These are phyloP conservation scores for Ophiocordyceps sinensis DNA, from an alignment of 2,329 filamentous ascomycete genomes.

Conservation along the genomic window DNA sequence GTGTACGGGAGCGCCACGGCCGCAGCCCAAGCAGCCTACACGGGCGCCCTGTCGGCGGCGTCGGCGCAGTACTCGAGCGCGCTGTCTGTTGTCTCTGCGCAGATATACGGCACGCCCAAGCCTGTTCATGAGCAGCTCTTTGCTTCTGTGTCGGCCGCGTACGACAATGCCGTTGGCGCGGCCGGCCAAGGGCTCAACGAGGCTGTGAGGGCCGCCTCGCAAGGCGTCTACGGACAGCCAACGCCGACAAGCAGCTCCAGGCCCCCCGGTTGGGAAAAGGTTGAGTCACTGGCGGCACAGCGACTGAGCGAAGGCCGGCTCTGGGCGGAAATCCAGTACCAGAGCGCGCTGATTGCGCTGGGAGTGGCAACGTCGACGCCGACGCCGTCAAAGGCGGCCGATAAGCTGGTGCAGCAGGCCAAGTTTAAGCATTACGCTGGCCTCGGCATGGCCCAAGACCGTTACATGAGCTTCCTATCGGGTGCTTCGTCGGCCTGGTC, in stretches of 20 bases:
- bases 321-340: constrained; percentile 57
- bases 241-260: constrained; percentile 25
- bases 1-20: constrained; percentile 21
- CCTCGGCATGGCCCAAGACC: constrained; percentile 62
- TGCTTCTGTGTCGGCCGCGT: constrained; percentile 52
- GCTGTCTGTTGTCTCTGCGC: constrained; percentile 49
- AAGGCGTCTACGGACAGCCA: constrained; percentile 32
- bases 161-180: constrained; percentile 47
- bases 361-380: constrained; percentile 39
- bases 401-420: constrained; percentile 46
- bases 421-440: constrained; percentile 61
- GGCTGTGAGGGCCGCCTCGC: constrained; percentile 38
- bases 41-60: constrained; percentile 48
- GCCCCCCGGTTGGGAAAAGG: constrained; percentile 30
- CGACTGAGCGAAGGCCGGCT: constrained; percentile 56
- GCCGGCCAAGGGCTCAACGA: constrained; percentile 45
- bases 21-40: constrained; percentile 44
- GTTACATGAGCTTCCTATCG: constrained; percentile 61
- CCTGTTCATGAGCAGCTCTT: constrained; percentile 56
- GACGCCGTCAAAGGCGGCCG: constrained; percentile 31
- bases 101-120: constrained; percentile 54
- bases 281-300: constrained; percentile 53
- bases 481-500: constrained; percentile 58
- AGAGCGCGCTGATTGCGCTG: constrained; percentile 50
- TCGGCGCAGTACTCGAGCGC: constrained; percentile 55